Conservation (phyloP, 805 yeast species). For the Tetrapisispora iriomotensis region DNA sequence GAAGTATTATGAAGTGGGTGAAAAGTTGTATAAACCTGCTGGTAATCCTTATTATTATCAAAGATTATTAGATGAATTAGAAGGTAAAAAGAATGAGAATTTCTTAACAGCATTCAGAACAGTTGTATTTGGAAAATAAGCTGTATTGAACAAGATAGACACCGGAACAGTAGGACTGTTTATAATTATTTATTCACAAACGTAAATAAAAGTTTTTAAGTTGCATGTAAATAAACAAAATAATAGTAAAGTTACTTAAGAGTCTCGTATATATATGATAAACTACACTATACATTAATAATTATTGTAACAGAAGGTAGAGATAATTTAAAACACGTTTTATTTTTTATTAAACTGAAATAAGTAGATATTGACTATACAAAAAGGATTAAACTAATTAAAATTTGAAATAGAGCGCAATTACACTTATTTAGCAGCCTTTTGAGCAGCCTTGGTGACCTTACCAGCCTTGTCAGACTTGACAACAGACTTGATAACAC, state of each 20-base stretch:
- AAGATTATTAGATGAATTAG: slow-evolving; percentile 58
- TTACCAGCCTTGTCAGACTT: slow-evolving; percentile 81
- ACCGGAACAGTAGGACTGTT: no score
- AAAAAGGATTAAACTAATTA: not conserved
- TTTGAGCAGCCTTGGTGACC: slow-evolving; percentile 88
- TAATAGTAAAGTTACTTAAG: not conserved
- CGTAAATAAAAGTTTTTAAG: no score
- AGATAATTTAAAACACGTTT: not conserved
- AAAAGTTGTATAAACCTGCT: slow-evolving; percentile 63
- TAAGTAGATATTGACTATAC: slow-evolving; percentile 2
- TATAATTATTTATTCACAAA: slow-evolving; percentile 6
- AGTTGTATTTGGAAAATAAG: slow-evolving; percentile 65
- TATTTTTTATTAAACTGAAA: slow-evolving; percentile 19
- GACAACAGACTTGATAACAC: slow-evolving; percentile 94
- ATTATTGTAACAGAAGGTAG: not conserved
- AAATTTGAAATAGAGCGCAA: slow-evolving; percentile 23
- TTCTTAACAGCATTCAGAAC: slow-evolving; percentile 59
- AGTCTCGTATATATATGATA: not conserved
- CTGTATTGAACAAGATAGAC: not conserved
- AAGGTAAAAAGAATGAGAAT: slow-evolving; percentile 61
- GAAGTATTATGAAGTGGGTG: slow-evolving; percentile 53
- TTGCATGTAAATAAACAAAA: slow-evolving; percentile 1
- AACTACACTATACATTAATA: not conserved
- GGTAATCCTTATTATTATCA: slow-evolving; percentile 77
- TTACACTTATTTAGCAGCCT: slow-evolving; percentile 48